phyloP scores from a whole-genome alignment of 1,284 basidiomycete species.

The Apiotrichum siamense region DNA sequence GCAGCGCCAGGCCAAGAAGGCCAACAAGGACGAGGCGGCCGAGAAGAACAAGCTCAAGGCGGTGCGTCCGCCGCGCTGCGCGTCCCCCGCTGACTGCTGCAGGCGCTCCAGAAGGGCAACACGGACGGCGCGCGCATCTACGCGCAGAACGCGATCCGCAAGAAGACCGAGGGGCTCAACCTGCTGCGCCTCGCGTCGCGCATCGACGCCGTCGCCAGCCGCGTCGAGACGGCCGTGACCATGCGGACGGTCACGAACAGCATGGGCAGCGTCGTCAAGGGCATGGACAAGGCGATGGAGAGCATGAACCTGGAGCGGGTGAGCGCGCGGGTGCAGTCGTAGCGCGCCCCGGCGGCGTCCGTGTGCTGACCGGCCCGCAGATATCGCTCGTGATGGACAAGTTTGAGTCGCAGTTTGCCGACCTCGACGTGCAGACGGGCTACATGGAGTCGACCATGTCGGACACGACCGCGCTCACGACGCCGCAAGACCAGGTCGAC shows the following conservation, averaged over 20 bases:
- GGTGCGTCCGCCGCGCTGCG: too few relatives aligned
- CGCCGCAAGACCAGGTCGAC: conserved; percentile 97
- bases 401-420: conserved; percentile 93
- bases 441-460: conserved; percentile 98
- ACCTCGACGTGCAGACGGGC: conserved; percentile 94
- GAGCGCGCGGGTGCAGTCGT: conserved; percentile 37
- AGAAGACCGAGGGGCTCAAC: conserved; percentile 94
- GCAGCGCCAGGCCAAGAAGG: conserved; percentile 87
- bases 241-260: conserved; percentile 83
- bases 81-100: conserved; percentile 10
- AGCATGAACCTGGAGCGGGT: conserved; percentile 97
- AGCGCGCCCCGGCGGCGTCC: too few relatives aligned
- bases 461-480: conserved; percentile 83
- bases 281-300: conserved; percentile 99
- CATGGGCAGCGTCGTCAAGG: conserved; percentile 93
- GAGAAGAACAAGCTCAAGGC: conserved; percentile 89
- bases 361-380: conserved; percentile 49
- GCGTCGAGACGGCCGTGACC: conserved; percentile 98
- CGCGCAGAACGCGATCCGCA: conserved; percentile 95
- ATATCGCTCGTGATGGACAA: conserved; percentile 99
- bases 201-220: conserved; percentile 91
- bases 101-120: conserved; percentile 97
- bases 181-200: conserved; percentile 78
- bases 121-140: conserved; percentile 98
- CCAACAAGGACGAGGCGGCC: conserved; percentile 79